A percentile compares a stretch with the other conserved stretches of the same genome.
These are phyloP conservation scores for Trichophyton schoenleinii DNA, from an alignment of 2,329 filamentous ascomycete species.

Conservation along the genomic window DNA sequence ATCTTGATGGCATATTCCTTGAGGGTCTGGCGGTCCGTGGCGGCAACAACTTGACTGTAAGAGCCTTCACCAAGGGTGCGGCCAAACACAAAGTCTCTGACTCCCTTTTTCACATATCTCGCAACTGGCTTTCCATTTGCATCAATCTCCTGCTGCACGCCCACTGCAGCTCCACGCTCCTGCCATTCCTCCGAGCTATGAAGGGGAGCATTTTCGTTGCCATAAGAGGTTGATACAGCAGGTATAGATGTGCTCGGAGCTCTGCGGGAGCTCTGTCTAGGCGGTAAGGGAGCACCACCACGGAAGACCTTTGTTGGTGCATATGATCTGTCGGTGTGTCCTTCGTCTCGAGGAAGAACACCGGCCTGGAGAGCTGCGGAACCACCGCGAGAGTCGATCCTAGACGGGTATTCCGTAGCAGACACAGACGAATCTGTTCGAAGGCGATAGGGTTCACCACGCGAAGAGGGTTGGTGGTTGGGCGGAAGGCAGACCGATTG, in stretches of 20 bases:
- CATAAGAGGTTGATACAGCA: constrained; percentile 36
- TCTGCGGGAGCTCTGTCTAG: constrained; percentile 63
- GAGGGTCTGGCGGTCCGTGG: constrained; percentile 81
- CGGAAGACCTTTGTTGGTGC: constrained; percentile 46
- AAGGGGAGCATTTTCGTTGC: constrained; percentile 44
- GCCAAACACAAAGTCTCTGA: constrained; percentile 92
- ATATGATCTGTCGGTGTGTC: constrained; percentile 57
- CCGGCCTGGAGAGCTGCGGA: constrained; percentile 47
- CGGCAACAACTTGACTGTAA: constrained; percentile 89
- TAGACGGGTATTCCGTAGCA: constrained; percentile 42
- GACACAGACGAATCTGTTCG: constrained; percentile 50
- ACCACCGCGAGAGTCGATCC: constrained; percentile 52
- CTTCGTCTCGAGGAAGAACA: constrained; percentile 55
- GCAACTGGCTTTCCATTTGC: constrained; percentile 69
- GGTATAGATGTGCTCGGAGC: constrained; percentile 35
- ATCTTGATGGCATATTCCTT: constrained; percentile 98
- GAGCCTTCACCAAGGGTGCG: constrained; percentile 86
- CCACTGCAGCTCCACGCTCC: constrained; percentile 81
- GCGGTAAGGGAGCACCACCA: constrained; percentile 53
- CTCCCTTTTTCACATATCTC: constrained; percentile 86
- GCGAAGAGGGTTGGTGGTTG: constrained; percentile 6
- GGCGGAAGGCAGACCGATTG: constrained; percentile 20
- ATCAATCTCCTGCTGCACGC: constrained; percentile 70
- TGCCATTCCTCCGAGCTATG: constrained; percentile 86
- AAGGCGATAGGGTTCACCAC: constrained; percentile 40